These are phyloP conservation scores for Nitzschia palea DNA, from an alignment of 108 stramenopile genomes.

Conservation along the genomic window DNA sequence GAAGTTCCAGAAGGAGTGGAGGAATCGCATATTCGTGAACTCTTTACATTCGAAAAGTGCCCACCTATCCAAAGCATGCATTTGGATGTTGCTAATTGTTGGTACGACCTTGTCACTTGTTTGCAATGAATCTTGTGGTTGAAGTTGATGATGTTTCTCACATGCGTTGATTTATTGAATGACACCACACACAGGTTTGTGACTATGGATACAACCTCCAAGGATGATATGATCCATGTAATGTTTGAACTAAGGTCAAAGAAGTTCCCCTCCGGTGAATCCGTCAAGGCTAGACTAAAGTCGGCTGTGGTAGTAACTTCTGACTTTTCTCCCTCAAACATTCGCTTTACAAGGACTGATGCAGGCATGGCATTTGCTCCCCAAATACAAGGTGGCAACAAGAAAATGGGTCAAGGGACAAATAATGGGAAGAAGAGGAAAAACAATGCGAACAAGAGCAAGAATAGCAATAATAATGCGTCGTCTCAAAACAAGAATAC, in stretches of 20 bases:
- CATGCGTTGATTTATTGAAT: too few relatives aligned
- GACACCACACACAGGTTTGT: slow-evolving; percentile 44
- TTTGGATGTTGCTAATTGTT: slow-evolving; percentile 49
- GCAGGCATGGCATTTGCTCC: slow-evolving; percentile 4
- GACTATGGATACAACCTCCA: slow-evolving; percentile 41
- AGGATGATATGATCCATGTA: slow-evolving; percentile 48
- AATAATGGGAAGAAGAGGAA: slow-evolving; percentile 18
- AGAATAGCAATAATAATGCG: slow-evolving; percentile 7
- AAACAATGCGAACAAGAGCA: slow-evolving; percentile 25
- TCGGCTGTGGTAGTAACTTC: slow-evolving; percentile 16
- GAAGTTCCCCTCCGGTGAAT: slow-evolving; percentile 44
- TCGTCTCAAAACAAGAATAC: neutral
- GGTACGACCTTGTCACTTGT: slow-evolving; percentile 35
- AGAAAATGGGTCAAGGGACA: neutral
- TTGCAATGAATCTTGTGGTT: neutral
- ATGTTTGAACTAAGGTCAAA: slow-evolving; percentile 40
- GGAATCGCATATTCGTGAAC: slow-evolving; percentile 39
- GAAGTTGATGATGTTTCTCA: neutral
- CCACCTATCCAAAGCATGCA: slow-evolving; percentile 34
- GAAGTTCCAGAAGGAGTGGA: slow-evolving; percentile 38
- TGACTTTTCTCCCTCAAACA: slow-evolving; percentile 21
- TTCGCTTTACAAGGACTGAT: slow-evolving; percentile 1
- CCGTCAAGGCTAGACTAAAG: slow-evolving; percentile 56
- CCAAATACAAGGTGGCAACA: slow-evolving; percentile 14
- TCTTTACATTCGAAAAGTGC: slow-evolving; percentile 41